Conservation (phyloP, 1,139 yeast genomes). For the Spathaspora sp. region DNA sequence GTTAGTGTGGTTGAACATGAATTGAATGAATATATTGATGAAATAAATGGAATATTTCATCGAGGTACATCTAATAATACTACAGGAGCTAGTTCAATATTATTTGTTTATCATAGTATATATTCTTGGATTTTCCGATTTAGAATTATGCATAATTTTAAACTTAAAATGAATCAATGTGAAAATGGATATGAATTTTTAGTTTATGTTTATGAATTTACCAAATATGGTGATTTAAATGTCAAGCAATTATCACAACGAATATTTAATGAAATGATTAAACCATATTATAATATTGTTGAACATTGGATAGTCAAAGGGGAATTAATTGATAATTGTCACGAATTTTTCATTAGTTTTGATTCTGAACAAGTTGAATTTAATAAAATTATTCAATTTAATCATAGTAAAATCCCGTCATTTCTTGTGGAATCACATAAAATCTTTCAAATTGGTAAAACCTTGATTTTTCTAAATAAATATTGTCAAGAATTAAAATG, state of each 20-base stretch:
- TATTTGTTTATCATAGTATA: conserved; percentile 45
- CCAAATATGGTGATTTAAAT: conserved; percentile 62
- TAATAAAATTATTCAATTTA: conserved; percentile 35
- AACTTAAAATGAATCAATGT: conserved; percentile 24
- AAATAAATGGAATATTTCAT: conserved; percentile 52
- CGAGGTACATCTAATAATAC: conserved; percentile 26
- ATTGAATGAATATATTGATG: conserved; percentile 52
- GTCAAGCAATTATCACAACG: conserved; percentile 43
- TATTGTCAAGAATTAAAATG: conserved; percentile 53
- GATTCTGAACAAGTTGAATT: conserved; percentile 30
- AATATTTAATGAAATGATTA: conserved; percentile 49
- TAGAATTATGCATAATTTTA: conserved; percentile 53
- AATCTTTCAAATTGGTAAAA: conserved; percentile 76
- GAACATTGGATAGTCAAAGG: conserved; percentile 74
- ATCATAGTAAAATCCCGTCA: conserved; percentile 52
- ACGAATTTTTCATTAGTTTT: conserved; percentile 68
- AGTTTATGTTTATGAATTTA: conserved; percentile 49
- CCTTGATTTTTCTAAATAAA: conserved; percentile 64
- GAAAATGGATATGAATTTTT: conserved; percentile 56
- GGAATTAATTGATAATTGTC: conserved; percentile 51
- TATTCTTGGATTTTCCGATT: conserved; percentile 49
- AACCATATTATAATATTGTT: conserved; percentile 64
- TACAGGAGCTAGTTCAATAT: conserved; percentile 26
- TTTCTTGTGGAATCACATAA: conserved; percentile 50
- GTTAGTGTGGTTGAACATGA: conserved; percentile 54